These are phyloP conservation scores for Aegilops sharonensis DNA, from an alignment of 176 grass and related monocot species.

Conservation along the genomic window DNA sequence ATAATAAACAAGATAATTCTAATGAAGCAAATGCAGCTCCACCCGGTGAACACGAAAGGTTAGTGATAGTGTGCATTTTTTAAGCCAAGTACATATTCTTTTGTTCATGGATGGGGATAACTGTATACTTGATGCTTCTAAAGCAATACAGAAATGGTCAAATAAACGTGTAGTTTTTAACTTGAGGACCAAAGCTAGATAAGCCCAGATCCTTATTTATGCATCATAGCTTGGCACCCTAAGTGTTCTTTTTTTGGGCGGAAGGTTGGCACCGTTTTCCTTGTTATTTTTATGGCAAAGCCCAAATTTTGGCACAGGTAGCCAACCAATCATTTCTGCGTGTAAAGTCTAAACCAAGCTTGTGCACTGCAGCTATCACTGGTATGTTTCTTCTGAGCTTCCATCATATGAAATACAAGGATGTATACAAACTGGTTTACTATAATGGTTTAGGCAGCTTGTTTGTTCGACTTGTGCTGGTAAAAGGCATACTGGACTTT, in stretches of 20 bases:
- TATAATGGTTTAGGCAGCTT: too few species aligned
- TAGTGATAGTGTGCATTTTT: conserved; percentile 16
- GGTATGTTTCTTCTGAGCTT: too few species aligned
- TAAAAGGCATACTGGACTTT: too few species aligned
- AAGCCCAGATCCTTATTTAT: not conserved
- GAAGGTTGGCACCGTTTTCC: not conserved
- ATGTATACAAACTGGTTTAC: too few species aligned
- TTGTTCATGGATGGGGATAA: conserved; percentile 4
- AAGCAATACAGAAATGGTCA: not conserved
- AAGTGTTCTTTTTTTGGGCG: not conserved
- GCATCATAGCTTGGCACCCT: not conserved
- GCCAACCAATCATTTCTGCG: not conserved
- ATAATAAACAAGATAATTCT: conserved; percentile 34
- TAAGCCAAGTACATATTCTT: not conserved
- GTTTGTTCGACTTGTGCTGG: too few species aligned
- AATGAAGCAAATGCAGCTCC: conserved; percentile 27
- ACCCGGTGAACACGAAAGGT: conserved; percentile 38
- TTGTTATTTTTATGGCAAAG: not conserved
- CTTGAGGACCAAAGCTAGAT: not conserved
- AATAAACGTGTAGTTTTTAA: conserved; percentile 4
- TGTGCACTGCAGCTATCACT: too few species aligned
- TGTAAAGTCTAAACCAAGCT: not conserved
- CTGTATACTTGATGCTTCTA: not conserved
- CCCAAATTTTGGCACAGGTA: not conserved
- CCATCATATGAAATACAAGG: too few species aligned